Evolutionary conservation across 1,284 basidiomycete species (phyloP).

Genomic region (Schizopora paradoxa): DNA sequence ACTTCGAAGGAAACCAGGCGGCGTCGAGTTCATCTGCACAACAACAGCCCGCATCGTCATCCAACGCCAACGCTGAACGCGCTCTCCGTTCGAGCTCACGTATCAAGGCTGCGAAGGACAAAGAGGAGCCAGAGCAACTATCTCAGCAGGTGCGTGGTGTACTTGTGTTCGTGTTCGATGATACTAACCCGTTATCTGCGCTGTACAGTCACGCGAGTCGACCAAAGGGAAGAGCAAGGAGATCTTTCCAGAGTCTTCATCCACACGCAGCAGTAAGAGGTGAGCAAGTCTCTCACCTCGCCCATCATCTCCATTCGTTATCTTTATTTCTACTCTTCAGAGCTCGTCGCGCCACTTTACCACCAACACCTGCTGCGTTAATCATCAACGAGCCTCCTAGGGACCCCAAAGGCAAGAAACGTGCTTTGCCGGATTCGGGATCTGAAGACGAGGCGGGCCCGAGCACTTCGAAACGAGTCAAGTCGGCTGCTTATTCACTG

Average conservation of each 20-base stretch:
- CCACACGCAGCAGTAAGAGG: conserved; percentile 24
- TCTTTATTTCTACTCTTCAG: conserved; percentile 33
- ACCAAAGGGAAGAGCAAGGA: conserved; percentile 65
- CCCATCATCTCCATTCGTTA: conserved; percentile 9
- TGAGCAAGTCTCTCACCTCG: conserved; percentile 14
- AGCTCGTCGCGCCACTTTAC: conserved; percentile 50
- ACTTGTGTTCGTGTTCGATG: conserved; percentile 1
- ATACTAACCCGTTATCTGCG: background rate
- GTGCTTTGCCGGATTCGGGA: conserved; percentile 61
- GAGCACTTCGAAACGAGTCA: conserved; percentile 51
- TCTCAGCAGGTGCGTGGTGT: conserved; percentile 1
- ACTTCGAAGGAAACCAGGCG: conserved; percentile 63
- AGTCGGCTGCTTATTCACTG: conserved; percentile 54
- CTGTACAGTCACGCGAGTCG: conserved; percentile 45
- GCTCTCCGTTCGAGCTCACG: conserved; percentile 66
- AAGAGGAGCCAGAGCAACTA: conserved; percentile 47
- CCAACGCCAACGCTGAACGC: conserved; percentile 34
- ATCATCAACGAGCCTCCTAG: conserved; percentile 69
- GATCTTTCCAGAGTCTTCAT: conserved; percentile 40
- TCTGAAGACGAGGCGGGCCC: conserved; percentile 56
- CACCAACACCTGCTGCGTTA: conserved; percentile 38
- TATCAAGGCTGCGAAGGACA: conserved; percentile 56
- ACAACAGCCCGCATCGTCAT: conserved; percentile 26
- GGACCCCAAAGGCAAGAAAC: conserved; percentile 81
- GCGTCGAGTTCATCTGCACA: conserved; percentile 44